phyloP scores from a whole-genome alignment of 192 early-diverging fungal genomes.

The Linnemannia elongata region DNA sequence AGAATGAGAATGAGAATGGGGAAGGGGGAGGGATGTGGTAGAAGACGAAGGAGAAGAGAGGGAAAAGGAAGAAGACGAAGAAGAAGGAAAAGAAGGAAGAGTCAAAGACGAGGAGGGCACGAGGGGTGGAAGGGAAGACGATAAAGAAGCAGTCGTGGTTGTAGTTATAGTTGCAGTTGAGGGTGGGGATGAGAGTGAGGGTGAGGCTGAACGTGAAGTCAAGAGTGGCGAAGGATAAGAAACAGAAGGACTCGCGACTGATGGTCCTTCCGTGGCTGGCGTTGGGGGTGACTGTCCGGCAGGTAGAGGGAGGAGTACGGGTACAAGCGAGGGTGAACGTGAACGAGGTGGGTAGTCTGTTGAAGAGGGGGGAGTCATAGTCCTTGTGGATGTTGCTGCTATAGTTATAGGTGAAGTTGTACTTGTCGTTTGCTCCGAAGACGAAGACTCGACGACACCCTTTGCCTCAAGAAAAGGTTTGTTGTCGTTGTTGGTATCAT shows the following conservation, averaged over 20 bases:
- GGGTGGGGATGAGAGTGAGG: not conserved
- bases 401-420: not conserved
- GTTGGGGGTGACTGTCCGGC: not conserved
- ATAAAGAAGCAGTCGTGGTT: not conserved
- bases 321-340: not conserved
- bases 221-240: not conserved
- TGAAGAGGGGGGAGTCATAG: too few relatives aligned
- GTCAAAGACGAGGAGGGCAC: too few relatives aligned
- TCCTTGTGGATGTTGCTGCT: not conserved
- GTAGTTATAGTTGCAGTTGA: slow-evolving; percentile 9
- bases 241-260: not conserved
- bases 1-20: not conserved
- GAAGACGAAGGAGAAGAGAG: not conserved
- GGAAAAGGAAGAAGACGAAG: not conserved
- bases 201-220: too few relatives aligned
- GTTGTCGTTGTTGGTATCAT: not conserved
- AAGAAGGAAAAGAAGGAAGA: not conserved
- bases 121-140: not conserved
- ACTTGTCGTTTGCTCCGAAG: not conserved
- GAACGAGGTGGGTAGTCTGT: too few relatives aligned
- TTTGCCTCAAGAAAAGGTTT: too few relatives aligned
- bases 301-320: not conserved
- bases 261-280: not conserved
- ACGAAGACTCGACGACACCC: too few relatives aligned
- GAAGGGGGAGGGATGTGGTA: not conserved